phyloP scores from a whole-genome alignment of 2,329 filamentous ascomycete species.

The Trichoderma gracile region DNA sequence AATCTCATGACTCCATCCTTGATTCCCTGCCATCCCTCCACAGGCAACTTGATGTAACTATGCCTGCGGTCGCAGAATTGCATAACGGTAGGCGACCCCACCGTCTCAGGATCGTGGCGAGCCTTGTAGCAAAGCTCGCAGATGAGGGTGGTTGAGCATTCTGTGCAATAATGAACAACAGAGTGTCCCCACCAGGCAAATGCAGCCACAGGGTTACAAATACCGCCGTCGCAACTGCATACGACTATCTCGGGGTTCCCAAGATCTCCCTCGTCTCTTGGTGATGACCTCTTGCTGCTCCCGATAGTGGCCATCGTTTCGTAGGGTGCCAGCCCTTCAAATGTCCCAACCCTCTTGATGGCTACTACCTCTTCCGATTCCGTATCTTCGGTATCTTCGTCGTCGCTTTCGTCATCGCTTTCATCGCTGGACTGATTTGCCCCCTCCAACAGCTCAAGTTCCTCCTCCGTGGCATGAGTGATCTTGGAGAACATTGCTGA shows the following conservation, averaged over 20 bases:
- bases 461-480: background rate
- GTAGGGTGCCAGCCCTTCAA: constrained; percentile 1
- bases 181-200: constrained; percentile 29
- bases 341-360: background rate
- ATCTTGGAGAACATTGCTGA: constrained; percentile 34
- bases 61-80: constrained; percentile 30
- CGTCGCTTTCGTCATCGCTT: constrained; percentile 16
- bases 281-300: background rate
- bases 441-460: background rate
- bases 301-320: background rate
- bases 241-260: background rate
- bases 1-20: constrained; percentile 29
- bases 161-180: constrained; percentile 30
- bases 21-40: constrained; percentile 32
- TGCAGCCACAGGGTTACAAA: constrained; percentile 26
- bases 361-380: background rate
- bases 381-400: background rate
- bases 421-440: constrained; percentile 14
- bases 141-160: constrained; percentile 29
- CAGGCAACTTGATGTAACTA: constrained; percentile 30
- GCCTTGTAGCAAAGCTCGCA: constrained; percentile 31
- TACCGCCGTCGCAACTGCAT: constrained; percentile 27
- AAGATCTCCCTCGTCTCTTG: constrained; percentile 26
- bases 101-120: constrained; percentile 21
- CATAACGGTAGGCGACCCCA: constrained; percentile 3